Evolutionary conservation across 73 alveolate species (phyloP).

Genomic region (Stentor coeruleus): DNA sequence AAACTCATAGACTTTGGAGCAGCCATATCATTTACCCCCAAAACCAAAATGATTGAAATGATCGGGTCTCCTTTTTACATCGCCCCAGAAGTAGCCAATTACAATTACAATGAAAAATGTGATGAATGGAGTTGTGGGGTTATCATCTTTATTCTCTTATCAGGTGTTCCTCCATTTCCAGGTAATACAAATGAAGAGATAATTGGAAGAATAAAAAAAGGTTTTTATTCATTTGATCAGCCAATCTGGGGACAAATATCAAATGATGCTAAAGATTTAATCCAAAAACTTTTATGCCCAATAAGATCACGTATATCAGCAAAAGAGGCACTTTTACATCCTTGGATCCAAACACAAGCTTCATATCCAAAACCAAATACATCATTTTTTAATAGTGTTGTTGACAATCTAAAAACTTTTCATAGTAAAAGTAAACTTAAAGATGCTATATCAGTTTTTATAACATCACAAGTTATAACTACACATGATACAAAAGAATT

Average conservation of each 20-base stretch:
- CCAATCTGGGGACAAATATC: conserved; percentile 26
- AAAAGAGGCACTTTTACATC: conserved; percentile 52
- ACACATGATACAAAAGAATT: conserved; percentile 26
- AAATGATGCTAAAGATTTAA: conserved; percentile 40
- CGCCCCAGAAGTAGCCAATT: conserved; percentile 45
- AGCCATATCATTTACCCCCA: conserved; percentile 28
- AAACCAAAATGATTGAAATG: conserved; percentile 27
- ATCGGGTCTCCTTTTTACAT: conserved; percentile 48
- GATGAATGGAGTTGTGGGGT: conserved; percentile 49
- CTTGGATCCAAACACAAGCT: conserved; percentile 39
- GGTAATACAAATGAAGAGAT: conserved; percentile 57
- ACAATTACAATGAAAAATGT: conserved; percentile 32
- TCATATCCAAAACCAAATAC: neutral
- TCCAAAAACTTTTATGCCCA: conserved; percentile 32
- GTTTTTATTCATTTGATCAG: conserved; percentile 24
- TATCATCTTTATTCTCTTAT: conserved; percentile 37
- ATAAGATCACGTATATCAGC: conserved; percentile 40
- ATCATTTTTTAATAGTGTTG: neutral
- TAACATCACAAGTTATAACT: conserved; percentile 27
- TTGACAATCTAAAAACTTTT: conserved; percentile 6
- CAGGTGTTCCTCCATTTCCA: conserved; percentile 48
- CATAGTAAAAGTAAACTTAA: conserved; percentile 27
- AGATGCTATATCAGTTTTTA: conserved; percentile 30
- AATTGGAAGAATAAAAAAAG: conserved; percentile 34
- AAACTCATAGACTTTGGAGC: conserved; percentile 62